Evolutionary conservation across 106 monocot genomes (phyloP), one percentile per base, ranked within the genome.

Genomic region (Xerophyta viscosa): DNA sequence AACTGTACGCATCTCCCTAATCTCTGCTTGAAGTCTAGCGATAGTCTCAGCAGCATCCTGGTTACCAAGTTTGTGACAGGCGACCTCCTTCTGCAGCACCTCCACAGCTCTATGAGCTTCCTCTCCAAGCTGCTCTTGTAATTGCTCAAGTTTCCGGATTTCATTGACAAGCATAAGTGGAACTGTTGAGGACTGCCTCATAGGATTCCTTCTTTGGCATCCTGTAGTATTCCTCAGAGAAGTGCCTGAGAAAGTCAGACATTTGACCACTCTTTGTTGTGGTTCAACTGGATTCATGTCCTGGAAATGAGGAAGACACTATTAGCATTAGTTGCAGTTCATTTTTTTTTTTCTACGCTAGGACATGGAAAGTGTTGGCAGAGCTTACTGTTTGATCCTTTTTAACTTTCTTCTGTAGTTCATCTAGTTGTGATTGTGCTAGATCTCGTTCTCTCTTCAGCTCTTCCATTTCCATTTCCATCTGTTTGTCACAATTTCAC

Each of bases 51-150:
- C 98, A 14, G 98, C 98, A 66, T 90, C 69, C 61, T 98, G 90
- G 56, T 98, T 85, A 4, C 96, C 96, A 37, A 67, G 71, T 21
- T 73, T 77, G 37, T 98, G 96, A 65, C 90, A 86, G 41, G 78
- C 74, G 4, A 90, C 98, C 73, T 98, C 86, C 66, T 98, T 90
- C 76, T 90, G 86, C 23, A 90, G 60, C n/a, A 98, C 82, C 72
- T 90, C 98, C 25, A 98, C 27, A 26, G 90, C 98, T 46, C 66
- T 58, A 33, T 83, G 79, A 1, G 98, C 98, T 62, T 99, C 98
- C n/a, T 83, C 79, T 11, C 86, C 98, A 41, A 99, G 86, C 63
- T 91, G 83, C 25, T 77, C 64, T 24, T 99, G 98, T 37, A 86
- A 46, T 8, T 90, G 90, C 28, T 99, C 90, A 1, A 99, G 86